phyloP scores from a whole-genome alignment of 192 early-diverging fungal species.

The Funneliformis geosporum region DNA sequence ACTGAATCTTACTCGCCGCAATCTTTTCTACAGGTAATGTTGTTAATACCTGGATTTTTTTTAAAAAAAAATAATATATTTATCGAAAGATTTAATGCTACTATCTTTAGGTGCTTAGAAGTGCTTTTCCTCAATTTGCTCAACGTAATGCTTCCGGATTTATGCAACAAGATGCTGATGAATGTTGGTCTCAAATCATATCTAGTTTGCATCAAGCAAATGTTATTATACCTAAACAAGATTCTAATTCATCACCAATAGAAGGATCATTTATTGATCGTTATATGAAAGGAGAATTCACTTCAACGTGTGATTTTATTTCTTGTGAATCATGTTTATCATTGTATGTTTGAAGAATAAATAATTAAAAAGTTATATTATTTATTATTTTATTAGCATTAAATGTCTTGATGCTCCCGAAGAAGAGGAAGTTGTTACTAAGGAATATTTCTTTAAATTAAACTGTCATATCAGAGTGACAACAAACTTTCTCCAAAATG shows the following conservation, averaged over 20 bases:
- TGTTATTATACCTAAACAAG: slow-evolving; percentile 28
- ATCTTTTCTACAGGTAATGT: slow-evolving; percentile 69
- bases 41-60: background rate
- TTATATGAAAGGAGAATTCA: slow-evolving; percentile 78
- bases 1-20: slow-evolving; percentile 76
- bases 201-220: slow-evolving; percentile 66
- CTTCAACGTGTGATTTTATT: slow-evolving; percentile 40
- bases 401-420: slow-evolving; percentile 80
- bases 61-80: too few species aligned
- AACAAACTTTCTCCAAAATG: slow-evolving; percentile 76
- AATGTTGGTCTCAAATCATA: slow-evolving; percentile 92
- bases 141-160: slow-evolving; percentile 74
- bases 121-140: slow-evolving; percentile 83
- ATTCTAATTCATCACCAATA: slow-evolving; percentile 24
- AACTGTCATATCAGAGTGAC: slow-evolving; percentile 69
- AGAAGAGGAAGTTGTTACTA: slow-evolving; percentile 60
- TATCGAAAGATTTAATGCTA: background rate
- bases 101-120: slow-evolving; percentile 60
- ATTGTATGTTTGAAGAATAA: background rate
- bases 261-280: slow-evolving; percentile 65
- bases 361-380: background rate
- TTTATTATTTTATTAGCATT: slow-evolving; percentile 45
- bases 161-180: slow-evolving; percentile 98
- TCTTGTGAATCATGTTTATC: background rate
- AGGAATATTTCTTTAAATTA: slow-evolving; percentile 79